Conservation (phyloP, 2,329 filamentous ascomycete species). For the Alternaria atra region DNA sequence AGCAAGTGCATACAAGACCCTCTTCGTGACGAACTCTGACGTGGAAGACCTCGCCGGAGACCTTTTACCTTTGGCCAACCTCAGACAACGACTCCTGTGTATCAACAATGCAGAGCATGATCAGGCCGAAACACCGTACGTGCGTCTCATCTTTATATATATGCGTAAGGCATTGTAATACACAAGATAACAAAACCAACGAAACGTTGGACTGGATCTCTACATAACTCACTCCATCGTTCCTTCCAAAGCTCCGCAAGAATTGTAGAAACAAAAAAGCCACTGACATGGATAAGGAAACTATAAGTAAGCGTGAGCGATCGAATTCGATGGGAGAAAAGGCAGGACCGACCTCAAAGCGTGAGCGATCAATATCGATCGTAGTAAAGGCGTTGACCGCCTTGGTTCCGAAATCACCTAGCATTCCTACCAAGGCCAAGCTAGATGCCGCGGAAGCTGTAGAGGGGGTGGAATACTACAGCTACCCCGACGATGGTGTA, state of each 20-base stretch:
- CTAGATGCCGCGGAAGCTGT: background rate
- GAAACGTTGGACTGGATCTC: background rate
- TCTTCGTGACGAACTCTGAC: too few species aligned
- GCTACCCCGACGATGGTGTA: conserved; percentile 13
- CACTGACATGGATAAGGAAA: background rate
- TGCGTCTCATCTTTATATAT: background rate
- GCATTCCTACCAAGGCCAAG: background rate
- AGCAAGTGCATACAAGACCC: too few species aligned
- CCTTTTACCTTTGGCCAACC: too few species aligned
- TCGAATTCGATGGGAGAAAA: background rate
- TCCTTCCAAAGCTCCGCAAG: background rate
- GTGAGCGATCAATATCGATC: background rate
- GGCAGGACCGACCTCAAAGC: background rate
- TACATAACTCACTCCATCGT: background rate
- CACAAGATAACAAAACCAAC: background rate
- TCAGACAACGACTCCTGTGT: too few species aligned
- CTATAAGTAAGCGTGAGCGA: background rate
- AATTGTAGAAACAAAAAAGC: background rate
- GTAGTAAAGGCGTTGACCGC: background rate
- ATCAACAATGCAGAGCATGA: too few species aligned
- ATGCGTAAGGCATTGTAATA: background rate
- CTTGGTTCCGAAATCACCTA: background rate
- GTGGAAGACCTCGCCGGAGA: too few species aligned
- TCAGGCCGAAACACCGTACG: background rate
- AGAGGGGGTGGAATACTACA: background rate